These are phyloP conservation scores for Podospora pseudopauciseta DNA, from an alignment of 495 filamentous ascomycete genomes.

Conservation along the genomic window DNA sequence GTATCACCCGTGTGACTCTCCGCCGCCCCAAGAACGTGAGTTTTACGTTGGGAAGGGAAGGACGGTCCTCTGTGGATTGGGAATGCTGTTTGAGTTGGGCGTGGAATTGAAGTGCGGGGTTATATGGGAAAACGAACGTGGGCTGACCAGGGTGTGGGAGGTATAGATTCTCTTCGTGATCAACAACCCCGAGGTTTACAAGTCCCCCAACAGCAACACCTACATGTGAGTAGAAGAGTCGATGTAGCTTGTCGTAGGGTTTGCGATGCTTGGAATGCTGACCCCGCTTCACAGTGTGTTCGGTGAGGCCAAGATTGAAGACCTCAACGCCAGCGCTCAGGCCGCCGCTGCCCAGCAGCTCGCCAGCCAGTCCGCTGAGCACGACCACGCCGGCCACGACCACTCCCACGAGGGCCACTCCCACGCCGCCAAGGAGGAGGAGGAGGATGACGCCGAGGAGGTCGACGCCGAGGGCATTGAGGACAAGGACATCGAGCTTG, in stretches of 20 bases:
- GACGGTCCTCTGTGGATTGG: neutral
- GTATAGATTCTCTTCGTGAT: slow-evolving; percentile 95
- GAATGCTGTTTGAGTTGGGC: neutral
- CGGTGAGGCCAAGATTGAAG: slow-evolving; percentile 98
- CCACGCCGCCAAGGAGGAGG: slow-evolving; percentile 68
- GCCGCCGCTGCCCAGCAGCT: slow-evolving; percentile 89
- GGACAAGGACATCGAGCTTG: slow-evolving; percentile 97
- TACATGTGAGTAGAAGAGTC: slow-evolving; percentile 74
- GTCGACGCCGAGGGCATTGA: slow-evolving; percentile 91
- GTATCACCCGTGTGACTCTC: slow-evolving; percentile 96
- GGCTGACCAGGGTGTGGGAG: slow-evolving; percentile 25
- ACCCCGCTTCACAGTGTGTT: slow-evolving; percentile 68
- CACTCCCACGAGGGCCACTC: slow-evolving; percentile 69
- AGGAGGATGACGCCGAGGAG: slow-evolving; percentile 94
- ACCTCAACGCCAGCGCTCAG: slow-evolving; percentile 96
- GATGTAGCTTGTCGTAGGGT: neutral
- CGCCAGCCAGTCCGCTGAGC: slow-evolving; percentile 68
- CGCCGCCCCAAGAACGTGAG: slow-evolving; percentile 97
- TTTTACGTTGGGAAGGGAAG: slow-evolving; percentile 20
- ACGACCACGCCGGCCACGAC: slow-evolving; percentile 57
- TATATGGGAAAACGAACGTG: neutral
- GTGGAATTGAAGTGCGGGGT: neutral
- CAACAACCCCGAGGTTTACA: slow-evolving; percentile 99
- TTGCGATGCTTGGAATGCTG: neutral
- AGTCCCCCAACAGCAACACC: slow-evolving; percentile 95